Percentiles rank a stretch among this genome's conserved stretches.
Conservation (phyloP, 192 early-diverging fungal genomes). For the Backusella sp. region DNA sequence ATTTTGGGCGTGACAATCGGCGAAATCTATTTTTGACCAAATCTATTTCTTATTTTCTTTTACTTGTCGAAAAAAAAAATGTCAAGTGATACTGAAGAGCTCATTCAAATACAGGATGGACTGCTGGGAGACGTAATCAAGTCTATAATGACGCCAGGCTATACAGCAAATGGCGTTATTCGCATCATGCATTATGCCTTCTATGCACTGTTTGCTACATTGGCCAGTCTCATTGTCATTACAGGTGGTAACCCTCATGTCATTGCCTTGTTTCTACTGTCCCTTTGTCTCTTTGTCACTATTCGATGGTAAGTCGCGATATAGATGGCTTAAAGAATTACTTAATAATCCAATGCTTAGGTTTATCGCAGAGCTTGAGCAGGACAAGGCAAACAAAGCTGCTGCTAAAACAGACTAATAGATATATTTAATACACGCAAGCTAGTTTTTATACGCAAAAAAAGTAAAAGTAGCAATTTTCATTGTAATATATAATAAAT, state of each 20-base stretch:
- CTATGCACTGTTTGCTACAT: constrained; percentile 36
- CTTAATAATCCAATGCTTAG: background rate
- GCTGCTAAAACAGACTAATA: background rate
- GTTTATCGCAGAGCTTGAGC: background rate
- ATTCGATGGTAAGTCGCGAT: constrained; percentile 26
- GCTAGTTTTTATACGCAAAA: no score
- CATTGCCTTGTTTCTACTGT: constrained; percentile 31
- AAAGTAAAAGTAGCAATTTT: no score
- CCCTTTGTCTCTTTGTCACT: constrained; percentile 30
- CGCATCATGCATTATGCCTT: constrained; percentile 34
- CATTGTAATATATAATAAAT: no score
- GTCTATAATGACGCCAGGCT: constrained; percentile 39
- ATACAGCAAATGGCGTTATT: constrained; percentile 36
- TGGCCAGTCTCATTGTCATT: constrained; percentile 17
- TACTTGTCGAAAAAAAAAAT: background rate
- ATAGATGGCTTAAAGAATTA: background rate
- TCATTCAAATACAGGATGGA: background rate
- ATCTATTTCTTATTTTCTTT: no score
- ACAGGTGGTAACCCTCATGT: constrained; percentile 38
- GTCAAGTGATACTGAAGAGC: background rate
- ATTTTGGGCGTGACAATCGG: no score
- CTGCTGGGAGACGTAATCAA: constrained; percentile 27
- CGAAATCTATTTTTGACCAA: no score
- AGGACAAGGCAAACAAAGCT: background rate
- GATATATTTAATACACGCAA: no score